Evolutionary conservation across 2,329 filamentous ascomycete species (phyloP).

Genomic region (Amauroascus niger): DNA sequence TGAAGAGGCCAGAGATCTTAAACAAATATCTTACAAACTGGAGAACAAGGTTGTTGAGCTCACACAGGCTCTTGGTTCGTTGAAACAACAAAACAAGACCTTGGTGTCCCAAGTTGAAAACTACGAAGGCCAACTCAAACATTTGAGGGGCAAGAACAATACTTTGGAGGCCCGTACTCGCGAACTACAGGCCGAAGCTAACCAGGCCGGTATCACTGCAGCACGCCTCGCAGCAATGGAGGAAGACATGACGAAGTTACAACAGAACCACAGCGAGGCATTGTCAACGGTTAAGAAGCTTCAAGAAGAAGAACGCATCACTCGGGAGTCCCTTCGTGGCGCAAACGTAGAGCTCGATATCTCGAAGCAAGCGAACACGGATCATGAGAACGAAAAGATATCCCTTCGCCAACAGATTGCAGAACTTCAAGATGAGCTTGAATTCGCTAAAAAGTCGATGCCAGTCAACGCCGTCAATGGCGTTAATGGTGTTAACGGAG

Average conservation of each 20-base stretch:
- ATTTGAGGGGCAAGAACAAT: constrained; percentile 87
- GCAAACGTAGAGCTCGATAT: constrained; percentile 74
- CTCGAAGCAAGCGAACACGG: constrained; percentile 62
- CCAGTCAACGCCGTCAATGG: constrained; percentile 58
- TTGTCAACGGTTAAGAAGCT: constrained; percentile 82
- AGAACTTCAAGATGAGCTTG: constrained; percentile 85
- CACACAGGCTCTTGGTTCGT: constrained; percentile 81
- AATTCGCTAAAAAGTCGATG: constrained; percentile 67
- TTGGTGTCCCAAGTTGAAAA: constrained; percentile 82
- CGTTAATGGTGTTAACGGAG: constrained; percentile 50
- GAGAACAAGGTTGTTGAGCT: constrained; percentile 99
- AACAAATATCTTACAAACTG: constrained; percentile 98
- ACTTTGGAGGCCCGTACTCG: constrained; percentile 80
- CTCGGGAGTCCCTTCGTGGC: constrained; percentile 70
- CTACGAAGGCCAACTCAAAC: constrained; percentile 92
- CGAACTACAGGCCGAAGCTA: constrained; percentile 91
- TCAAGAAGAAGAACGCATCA: constrained; percentile 82
- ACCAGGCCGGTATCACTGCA: constrained; percentile 91
- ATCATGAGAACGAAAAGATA: constrained; percentile 75
- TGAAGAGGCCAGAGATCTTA: constrained; percentile 93
- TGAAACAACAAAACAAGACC: constrained; percentile 90
- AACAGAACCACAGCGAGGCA: constrained; percentile 82
- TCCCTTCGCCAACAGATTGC: constrained; percentile 77
- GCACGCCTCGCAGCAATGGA: constrained; percentile 86
- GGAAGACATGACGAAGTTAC: constrained; percentile 86